Evolutionary conservation across 2,329 filamentous ascomycete genomes (phyloP), one percentile per base, ranked within the genome.

Genomic region (Neofusicoccum kwambonambiense): DNA sequence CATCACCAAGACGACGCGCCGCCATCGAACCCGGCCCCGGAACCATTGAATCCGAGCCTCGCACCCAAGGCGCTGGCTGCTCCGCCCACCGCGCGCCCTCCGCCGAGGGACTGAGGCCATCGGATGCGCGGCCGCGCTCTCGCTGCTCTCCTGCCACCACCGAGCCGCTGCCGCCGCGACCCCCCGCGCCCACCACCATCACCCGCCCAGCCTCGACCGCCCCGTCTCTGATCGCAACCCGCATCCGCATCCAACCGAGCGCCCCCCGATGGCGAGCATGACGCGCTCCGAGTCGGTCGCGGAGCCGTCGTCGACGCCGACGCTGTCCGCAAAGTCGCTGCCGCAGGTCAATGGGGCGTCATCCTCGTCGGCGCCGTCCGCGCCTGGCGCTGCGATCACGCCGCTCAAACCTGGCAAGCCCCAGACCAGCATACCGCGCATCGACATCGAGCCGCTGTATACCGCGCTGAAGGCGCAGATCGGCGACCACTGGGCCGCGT

Each of bases 361-460:
- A 9, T 42, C 51, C 11, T 42, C 51, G 56, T 47, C 56, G 41
- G 56, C 12, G 37, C 17, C 61, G 1, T 22, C 47, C 17, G 47
- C 35, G 69, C 75, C 64, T 31, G 63, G 11, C 66, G 64, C 65
- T 12, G 17, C 44, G 15, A 15, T 34, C 37, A n/a, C 60, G 60
- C 39, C 42, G 41, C 56, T 60, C 27, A 60, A 60, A 42, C 56
- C 56, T 70, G 42, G 82, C 67, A 84, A 84, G 66, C 79, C 81
- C 54, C 77, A 80, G 34, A 74, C 81, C 64, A 80, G 81, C 60
- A 81, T 81, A n/a, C 82, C 85, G 27, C 86, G 87, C 67, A 81
- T 89, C 64, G 87, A 89, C 69, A 76, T 88, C 60, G 87, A 89
- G 72, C 85, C 86, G 31, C 79, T 87, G 58, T 89, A 89, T 71